Evolutionary conservation across 148 eudicot genomes (phyloP).

Genomic region (Chenopodium berlandieri): DNA sequence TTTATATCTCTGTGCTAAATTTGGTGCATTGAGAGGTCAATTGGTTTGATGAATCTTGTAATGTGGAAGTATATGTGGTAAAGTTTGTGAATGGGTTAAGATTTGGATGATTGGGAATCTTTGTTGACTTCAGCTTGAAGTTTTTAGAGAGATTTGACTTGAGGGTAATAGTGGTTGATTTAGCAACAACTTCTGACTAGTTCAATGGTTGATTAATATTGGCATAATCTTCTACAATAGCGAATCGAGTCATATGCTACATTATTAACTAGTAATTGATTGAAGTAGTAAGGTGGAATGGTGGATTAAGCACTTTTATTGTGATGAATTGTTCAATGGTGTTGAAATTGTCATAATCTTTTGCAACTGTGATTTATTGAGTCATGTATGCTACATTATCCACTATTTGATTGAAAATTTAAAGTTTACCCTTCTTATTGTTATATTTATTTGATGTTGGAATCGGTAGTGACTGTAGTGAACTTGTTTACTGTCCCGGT

Average conservation of each 20-base stretch:
- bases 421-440: not conserved
- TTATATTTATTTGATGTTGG: not conserved
- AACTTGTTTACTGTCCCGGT: too few species aligned
- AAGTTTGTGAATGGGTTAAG: not conserved
- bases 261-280: not conserved
- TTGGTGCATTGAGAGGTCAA: not conserved
- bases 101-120: not conserved
- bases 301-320: too few species aligned
- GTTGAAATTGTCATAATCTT: slow-evolving; percentile 3
- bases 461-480: not conserved
- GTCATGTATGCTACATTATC: not conserved
- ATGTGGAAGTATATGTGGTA: not conserved
- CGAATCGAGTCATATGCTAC: not conserved
- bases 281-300: too few species aligned
- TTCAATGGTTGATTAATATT: not conserved
- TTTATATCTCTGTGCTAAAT: not conserved
- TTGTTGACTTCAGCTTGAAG: slow-evolving; percentile 4
- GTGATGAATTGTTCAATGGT: not conserved
- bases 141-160: not conserved
- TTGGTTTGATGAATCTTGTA: not conserved
- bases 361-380: not conserved
- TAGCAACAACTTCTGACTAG: not conserved
- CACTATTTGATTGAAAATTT: not conserved
- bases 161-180: not conserved
- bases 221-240: not conserved